Base-by-base conservation (phyloP, 371 early-diverging fungal species). In the Mucor sp. region DNA sequence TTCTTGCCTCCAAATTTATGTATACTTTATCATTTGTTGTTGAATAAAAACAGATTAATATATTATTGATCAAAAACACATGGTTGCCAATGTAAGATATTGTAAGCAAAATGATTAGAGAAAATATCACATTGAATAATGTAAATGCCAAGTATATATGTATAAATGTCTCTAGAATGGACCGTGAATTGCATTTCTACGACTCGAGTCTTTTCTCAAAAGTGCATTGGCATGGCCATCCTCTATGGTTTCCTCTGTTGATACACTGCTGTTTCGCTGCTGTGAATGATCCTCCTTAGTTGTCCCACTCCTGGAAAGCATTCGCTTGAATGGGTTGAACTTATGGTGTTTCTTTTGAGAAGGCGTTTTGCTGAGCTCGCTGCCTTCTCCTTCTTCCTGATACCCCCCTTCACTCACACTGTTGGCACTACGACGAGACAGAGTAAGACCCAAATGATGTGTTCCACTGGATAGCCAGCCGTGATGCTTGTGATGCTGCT, bases 181-280 rank as follows among this genome's bases (percentile, higher is more conserved):
- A 6, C 64, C 64, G 30, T 64, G 64, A 5, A 64, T 30, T 28
- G 64, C 64, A 44, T 64, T 64, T 64, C 64, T 39, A 15, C 64
- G 58, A 19, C 21, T 9, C 0, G 64, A 64, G 2, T 12, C 15
- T 30, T 57, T 43, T 21, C 57, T 57, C 28, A 19, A 4, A 0
- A 21, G 19, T 19, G 28, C n/a, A 6, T 53, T 8, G 6, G 37
- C 15, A 39, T 32, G 59, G 15, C 23, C 50, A 3, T 48, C 23
- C 5, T 62, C 50, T 4, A 50, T 23, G n/a, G 47, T 2, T 19
- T 47, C 47, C 9, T 50, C 50, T 7, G 50, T 23, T 11, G 50
- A 50, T 4, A 25, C 11, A 25, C 50, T 50, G 25, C 4, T 50
- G 21, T 3, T 33, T 14, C 32, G 32, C 28, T 27, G 32, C 2